Percentiles rank a stretch among this genome's conserved stretches.
Conservation (phyloP, 2,329 filamentous ascomycete species). For the Cladophialophora yegresii region DNA sequence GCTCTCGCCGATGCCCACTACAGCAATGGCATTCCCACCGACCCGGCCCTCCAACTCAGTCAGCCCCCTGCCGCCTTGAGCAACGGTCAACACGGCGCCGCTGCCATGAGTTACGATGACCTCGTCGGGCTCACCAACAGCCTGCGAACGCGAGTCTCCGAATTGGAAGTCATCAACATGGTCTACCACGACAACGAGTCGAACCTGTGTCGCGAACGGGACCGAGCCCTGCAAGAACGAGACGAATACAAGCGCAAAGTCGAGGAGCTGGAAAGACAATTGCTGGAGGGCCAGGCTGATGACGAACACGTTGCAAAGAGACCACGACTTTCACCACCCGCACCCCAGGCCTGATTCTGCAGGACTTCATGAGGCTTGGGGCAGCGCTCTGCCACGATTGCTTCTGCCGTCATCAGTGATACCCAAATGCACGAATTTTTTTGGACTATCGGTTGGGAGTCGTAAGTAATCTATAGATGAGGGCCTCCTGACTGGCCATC, state of each 20-base stretch:
- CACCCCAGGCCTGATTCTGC: conserved; percentile 14
- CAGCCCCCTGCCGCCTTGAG: conserved; percentile 60
- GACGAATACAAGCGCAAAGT: conserved; percentile 78
- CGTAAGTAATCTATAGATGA: conserved; percentile 10
- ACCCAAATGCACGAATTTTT: conserved; percentile 30
- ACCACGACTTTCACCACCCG: conserved; percentile 29
- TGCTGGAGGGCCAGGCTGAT: conserved; percentile 40
- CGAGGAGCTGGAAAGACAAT: conserved; percentile 69
- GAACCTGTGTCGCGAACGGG: conserved; percentile 64
- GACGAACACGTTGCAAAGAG: conserved; percentile 34
- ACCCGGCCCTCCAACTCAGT: conserved; percentile 54
- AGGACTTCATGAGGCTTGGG: conserved; percentile 1
- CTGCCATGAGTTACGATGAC: conserved; percentile 72
- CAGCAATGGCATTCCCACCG: conserved; percentile 56
- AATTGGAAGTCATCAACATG: conserved; percentile 89
- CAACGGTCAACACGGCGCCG: conserved; percentile 66
- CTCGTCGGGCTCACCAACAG: conserved; percentile 77
- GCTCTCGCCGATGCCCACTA: conserved; percentile 68
- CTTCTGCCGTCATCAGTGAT: conserved; percentile 25
- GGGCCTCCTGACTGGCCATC: not conserved
- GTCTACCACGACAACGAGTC: conserved; percentile 57
- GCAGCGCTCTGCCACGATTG: conserved; percentile 15
- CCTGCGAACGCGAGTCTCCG: conserved; percentile 91
- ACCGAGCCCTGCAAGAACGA: conserved; percentile 76
- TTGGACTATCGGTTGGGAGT: conserved; percentile 14